Conservation (phyloP, 2,329 filamentous ascomycete genomes). For the Tolypocladium cylindrosporum region DNA sequence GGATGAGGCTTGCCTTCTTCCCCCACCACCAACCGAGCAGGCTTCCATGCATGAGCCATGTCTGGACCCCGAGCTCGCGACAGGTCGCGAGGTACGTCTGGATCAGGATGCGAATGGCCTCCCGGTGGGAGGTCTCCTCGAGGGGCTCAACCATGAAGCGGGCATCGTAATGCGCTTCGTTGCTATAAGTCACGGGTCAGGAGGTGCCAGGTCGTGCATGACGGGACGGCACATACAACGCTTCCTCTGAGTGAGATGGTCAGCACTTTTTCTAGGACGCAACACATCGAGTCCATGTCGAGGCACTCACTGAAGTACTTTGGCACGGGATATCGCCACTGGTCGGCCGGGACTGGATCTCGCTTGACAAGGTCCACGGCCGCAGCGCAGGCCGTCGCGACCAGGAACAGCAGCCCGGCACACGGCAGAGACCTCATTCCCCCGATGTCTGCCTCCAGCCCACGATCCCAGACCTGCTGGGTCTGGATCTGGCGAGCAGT, state of each 20-base stretch:
- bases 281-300: too few relatives aligned
- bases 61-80: constrained; percentile 55
- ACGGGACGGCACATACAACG: not conserved
- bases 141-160: constrained; percentile 30
- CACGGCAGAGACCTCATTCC: not conserved
- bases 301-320: constrained; percentile 14
- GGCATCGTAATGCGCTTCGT: constrained; percentile 18
- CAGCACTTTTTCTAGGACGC: not conserved
- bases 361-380: not conserved
- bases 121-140: constrained; percentile 44
- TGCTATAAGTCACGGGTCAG: not conserved
- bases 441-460: not conserved
- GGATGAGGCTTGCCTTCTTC: constrained; percentile 25
- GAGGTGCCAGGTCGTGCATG: too few relatives aligned
- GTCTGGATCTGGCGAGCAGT: not conserved
- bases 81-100: constrained; percentile 64
- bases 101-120: constrained; percentile 55
- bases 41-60: constrained; percentile 81
- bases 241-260: not conserved
- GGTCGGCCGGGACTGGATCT: constrained; percentile 2
- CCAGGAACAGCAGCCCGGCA: not conserved
- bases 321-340: constrained; percentile 6
- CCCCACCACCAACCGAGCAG: constrained; percentile 86
- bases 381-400: constrained; percentile 1
- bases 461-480: not conserved